Evolutionary conservation across 1,284 basidiomycete genomes (phyloP), one percentile per base, ranked within the genome.

Genomic region (Austroboletus novae-zelandiae): DNA sequence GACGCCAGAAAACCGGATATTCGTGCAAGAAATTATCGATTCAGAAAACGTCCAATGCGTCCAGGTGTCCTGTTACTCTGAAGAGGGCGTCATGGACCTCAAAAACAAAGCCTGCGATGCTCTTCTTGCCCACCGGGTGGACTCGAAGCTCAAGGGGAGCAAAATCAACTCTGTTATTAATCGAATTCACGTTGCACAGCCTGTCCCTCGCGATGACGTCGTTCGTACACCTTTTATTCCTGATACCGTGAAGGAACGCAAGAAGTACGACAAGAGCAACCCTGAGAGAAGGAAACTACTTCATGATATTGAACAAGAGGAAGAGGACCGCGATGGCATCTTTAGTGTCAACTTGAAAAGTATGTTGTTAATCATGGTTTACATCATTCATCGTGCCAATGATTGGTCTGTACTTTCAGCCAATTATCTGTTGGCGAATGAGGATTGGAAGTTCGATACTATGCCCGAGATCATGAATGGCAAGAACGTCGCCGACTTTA

Each of bases 401-500:
- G 36, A 51, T 40, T 48, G 35, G 25, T 36, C 25, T 20, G 9
- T 43, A 9, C 48, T 40, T 52, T 18, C 71, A 94, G 94, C 92
- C 78, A 82, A 92, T 68, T 99, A 98, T 74, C 60, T 98, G 30
- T 85, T 99, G 49, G 80, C 84, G 37, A 87, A 98, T 67, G 86
- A 91, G 45, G 88, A 92, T 47, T 99, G 96, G 96, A 99, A 98
- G 75, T 80, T 87, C 75, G 96, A 99, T 67, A 80, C 84, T 59
- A 91, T 99, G 23, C 97, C 96, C 27, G 97, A 99, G 73, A 91
- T 99, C 65, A 85, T 93, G 84, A 84, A 98, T 59, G 97, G 96
- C 73, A 98, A 98, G 83, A 99, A 99, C 75, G 76, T 99, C 50
- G 95, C 95, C 36, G 96, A 99, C 78, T 99, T 99, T 62, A 91